Evolutionary conservation across 345 rosid species (phyloP).

Genomic region (Eucalyptus cloeziana): DNA sequence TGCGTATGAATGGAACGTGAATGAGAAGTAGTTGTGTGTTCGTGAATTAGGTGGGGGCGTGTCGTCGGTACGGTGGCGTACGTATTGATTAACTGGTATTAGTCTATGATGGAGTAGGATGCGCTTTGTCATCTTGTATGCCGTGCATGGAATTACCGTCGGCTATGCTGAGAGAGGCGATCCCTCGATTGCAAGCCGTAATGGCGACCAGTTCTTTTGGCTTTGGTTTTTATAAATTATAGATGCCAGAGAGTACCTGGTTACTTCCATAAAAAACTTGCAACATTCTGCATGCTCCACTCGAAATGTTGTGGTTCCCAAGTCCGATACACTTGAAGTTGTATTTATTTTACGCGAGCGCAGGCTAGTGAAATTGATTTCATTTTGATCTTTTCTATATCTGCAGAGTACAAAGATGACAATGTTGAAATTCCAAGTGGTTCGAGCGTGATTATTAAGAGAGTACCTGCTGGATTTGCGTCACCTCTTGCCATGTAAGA

Average conservation of each 20-base stretch:
- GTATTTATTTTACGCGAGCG: background rate
- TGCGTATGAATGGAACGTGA: background rate
- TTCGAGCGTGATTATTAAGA: conserved; percentile 34
- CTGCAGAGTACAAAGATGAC: conserved; percentile 23
- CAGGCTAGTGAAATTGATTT: background rate
- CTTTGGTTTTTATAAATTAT: background rate
- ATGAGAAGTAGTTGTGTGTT: background rate
- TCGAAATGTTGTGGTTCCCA: background rate
- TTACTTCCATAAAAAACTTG: background rate
- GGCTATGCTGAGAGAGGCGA: background rate
- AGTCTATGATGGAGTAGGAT: background rate
- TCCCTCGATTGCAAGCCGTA: background rate
- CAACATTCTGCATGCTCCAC: background rate
- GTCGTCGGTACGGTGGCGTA: background rate
- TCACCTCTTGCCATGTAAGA: conserved; percentile 4
- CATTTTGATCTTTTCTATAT: background rate
- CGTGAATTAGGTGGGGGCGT: background rate
- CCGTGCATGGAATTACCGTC: background rate
- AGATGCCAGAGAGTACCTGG: background rate
- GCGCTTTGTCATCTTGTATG: background rate
- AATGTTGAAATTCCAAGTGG: conserved; percentile 21
- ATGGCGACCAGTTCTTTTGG: background rate
- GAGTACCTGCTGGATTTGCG: conserved; percentile 26
- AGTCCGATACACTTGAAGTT: background rate
- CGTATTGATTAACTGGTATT: background rate